Conservation (phyloP, 768 basidiomycete genomes). For the Dictyophora rubrovolvata region DNA sequence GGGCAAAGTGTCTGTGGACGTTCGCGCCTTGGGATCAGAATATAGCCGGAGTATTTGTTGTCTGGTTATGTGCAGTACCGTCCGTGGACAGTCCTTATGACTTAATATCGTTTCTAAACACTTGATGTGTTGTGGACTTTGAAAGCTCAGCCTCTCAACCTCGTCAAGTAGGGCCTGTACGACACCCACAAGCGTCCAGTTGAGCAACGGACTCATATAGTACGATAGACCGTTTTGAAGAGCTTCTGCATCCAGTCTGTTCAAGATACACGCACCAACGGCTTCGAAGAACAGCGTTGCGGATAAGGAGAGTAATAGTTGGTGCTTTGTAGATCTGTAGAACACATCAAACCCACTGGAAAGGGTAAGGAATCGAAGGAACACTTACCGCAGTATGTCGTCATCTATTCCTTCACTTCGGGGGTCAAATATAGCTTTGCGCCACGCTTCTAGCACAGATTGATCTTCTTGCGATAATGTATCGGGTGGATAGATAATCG, state of each 20-base stretch:
- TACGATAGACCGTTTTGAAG: conserved; percentile 69
- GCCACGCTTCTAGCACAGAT: conserved; percentile 40
- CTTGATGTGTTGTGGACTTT: conserved; percentile 43
- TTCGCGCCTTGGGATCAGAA: conserved; percentile 30
- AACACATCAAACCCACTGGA: background rate
- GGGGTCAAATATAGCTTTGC: conserved; percentile 68
- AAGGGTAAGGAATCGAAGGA: background rate
- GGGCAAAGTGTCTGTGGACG: conserved; percentile 1
- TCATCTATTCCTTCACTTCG: conserved; percentile 78
- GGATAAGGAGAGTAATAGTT: conserved; percentile 54
- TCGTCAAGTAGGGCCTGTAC: conserved; percentile 54
- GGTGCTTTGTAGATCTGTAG: conserved; percentile 58
- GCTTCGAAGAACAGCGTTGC: conserved; percentile 59
- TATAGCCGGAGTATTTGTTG: conserved; percentile 38
- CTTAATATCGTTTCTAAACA: conserved; percentile 58
- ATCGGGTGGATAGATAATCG: conserved; percentile 30
- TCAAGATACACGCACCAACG: conserved; percentile 33
- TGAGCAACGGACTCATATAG: conserved; percentile 61
- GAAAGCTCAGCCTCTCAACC: conserved; percentile 45
- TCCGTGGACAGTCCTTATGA: conserved; percentile 52
- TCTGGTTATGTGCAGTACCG: conserved; percentile 57
- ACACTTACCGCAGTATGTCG: conserved; percentile 47
- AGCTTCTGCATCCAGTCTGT: conserved; percentile 56
- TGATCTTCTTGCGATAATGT: conserved; percentile 22
- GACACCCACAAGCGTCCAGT: conserved; percentile 73